Evolutionary conservation across 1,139 yeast genomes (phyloP).

Genomic region (Saccharomyces pastorianus): DNA sequence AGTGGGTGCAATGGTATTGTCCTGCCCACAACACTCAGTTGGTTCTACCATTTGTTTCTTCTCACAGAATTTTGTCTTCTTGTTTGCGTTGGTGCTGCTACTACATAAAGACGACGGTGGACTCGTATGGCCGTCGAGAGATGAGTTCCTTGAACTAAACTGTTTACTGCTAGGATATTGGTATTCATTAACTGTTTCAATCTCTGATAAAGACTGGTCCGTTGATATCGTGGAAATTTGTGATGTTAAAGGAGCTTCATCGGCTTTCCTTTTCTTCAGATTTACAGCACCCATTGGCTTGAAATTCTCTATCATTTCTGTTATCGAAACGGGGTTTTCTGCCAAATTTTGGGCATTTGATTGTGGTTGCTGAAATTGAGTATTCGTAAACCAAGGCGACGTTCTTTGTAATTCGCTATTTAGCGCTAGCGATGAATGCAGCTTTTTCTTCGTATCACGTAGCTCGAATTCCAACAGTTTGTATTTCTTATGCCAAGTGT

Average conservation of each 20-base stretch:
- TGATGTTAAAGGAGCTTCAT: background rate
- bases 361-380: background rate
- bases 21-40: background rate
- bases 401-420: background rate
- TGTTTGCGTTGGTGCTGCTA: background rate
- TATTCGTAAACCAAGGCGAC: background rate
- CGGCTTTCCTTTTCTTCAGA: slow-evolving; percentile 31
- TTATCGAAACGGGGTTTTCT: slow-evolving; percentile 13
- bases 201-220: background rate
- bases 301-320: slow-evolving; percentile 37
- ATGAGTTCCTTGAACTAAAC: background rate
- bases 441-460: background rate
- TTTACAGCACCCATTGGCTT: slow-evolving; percentile 59
- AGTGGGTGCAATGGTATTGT: background rate
- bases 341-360: background rate
- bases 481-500: slow-evolving; percentile 28
- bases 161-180: background rate
- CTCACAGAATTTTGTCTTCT: background rate
- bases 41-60: background rate
- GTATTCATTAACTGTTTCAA: background rate
- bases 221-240: background rate
- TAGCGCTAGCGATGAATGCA: background rate
- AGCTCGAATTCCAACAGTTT: background rate
- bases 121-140: background rate
- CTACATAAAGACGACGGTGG: background rate